Conservation (phyloP, 2,329 filamentous ascomycete genomes). For the Cladosporium colombiae region DNA sequence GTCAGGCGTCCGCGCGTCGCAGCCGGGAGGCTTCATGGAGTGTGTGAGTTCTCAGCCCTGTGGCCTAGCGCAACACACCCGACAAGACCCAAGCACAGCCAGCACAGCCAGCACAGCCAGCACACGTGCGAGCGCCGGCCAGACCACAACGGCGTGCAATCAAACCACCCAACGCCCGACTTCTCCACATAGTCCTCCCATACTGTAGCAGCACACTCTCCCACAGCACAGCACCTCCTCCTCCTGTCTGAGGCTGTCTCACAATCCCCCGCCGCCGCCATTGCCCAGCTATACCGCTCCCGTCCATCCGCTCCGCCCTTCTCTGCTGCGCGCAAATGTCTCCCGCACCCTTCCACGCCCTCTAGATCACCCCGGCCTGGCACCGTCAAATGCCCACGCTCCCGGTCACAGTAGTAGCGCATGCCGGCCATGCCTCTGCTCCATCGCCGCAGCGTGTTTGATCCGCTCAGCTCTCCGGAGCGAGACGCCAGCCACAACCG, state of each 20-base stretch:
- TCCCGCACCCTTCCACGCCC: neutral
- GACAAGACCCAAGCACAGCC: neutral
- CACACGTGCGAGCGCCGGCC: conserved; percentile 4
- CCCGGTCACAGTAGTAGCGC: conserved; percentile 18
- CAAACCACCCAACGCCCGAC: neutral
- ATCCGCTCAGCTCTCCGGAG: conserved; percentile 33
- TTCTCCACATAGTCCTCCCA: neutral
- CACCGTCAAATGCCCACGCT: conserved; percentile 8
- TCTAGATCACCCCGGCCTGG: neutral
- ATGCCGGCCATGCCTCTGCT: conserved; percentile 38
- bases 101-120: neutral
- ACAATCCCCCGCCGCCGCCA: conserved; percentile 5
- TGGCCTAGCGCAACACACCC: neutral
- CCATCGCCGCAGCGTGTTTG: conserved; percentile 47
- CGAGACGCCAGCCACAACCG: conserved; percentile 19
- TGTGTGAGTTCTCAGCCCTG: conserved; percentile 8
- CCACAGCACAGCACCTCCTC: neutral
- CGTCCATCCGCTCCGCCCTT: neutral
- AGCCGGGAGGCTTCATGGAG: neutral
- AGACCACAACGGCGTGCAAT: conserved; percentile 10
- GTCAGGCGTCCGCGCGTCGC: conserved; percentile 5
- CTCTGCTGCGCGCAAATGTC: conserved; percentile 15
- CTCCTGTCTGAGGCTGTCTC: neutral
- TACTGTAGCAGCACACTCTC: neutral
- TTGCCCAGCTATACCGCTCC: neutral